phyloP scores from a whole-genome alignment of 2,329 filamentous ascomycete species.

The Helicocarpus griseus region DNA sequence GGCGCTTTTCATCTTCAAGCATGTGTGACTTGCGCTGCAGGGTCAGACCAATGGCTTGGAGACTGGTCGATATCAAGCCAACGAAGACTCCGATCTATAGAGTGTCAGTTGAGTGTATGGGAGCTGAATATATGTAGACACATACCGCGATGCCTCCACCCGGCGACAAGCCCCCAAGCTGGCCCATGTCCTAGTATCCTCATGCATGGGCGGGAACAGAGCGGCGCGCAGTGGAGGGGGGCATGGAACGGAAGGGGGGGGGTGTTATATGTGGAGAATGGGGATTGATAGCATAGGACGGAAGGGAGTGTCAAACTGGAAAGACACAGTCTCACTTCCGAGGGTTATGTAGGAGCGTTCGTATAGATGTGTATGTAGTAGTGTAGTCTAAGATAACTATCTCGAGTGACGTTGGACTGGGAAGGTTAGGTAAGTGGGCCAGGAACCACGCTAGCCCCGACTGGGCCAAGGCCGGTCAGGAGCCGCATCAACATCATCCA shows the following conservation, averaged over 20 bases:
- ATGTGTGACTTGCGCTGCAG: constrained; percentile 97
- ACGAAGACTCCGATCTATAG: constrained; percentile 80
- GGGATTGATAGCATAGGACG: not conserved
- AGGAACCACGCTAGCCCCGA: not conserved
- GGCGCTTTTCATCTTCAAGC: constrained; percentile 86
- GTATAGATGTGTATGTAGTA: not conserved
- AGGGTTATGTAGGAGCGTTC: no score
- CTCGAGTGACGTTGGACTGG: not conserved
- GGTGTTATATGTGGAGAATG: not conserved
- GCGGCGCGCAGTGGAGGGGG: constrained; percentile 32
- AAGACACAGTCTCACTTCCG: no score
- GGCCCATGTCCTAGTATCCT: constrained; percentile 48
- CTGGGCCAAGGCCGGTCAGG: not conserved
- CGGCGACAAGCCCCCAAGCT: constrained; percentile 65
- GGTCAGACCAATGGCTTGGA: constrained; percentile 90
- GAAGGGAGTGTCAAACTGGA: no score
- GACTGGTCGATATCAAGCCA: constrained; percentile 82
- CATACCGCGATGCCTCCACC: constrained; percentile 67
- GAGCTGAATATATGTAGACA: constrained; percentile 9
- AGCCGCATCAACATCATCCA: not conserved
- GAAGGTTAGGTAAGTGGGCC: not conserved
- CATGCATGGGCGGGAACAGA: constrained; percentile 24
- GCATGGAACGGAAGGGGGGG: not conserved
- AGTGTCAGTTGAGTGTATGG: not conserved
- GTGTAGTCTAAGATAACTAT: not conserved